A percentile compares a stretch with the other conserved stretches of the same genome.
These are phyloP conservation scores for Albizia julibrissin DNA, from an alignment of 306 rosid genomes.

Conservation along the genomic window DNA sequence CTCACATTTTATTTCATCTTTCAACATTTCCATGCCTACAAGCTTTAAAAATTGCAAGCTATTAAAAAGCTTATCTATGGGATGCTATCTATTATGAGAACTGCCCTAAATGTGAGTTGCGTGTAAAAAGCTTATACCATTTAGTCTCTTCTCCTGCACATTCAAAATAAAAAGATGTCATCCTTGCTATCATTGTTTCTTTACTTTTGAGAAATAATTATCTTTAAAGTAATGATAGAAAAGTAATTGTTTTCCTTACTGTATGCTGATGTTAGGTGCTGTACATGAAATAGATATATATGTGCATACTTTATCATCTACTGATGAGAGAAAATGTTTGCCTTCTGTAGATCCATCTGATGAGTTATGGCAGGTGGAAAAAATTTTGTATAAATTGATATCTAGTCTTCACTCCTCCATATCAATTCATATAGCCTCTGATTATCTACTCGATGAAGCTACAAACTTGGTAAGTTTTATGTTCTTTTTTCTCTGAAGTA, in stretches of 20 bases:
- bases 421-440: slow-evolving; percentile 90
- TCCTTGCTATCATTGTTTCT: slow-evolving; percentile 1
- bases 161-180: not conserved
- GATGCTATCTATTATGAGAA: slow-evolving; percentile 89
- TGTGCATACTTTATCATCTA: not conserved
- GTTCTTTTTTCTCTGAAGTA: not conserved
- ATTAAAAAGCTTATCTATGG: no score
- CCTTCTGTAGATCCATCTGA: slow-evolving; percentile 70
- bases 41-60: no score
- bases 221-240: slow-evolving; percentile 11
- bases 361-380: slow-evolving; percentile 84
- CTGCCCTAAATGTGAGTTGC: slow-evolving; percentile 88
- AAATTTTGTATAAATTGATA: slow-evolving; percentile 89
- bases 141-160: not conserved
- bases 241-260: slow-evolving; percentile 5
- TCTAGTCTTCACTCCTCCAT: slow-evolving; percentile 98
- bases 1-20: no score
- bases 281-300: slow-evolving; percentile 26
- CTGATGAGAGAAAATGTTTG: not conserved
- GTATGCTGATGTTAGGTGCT: slow-evolving; percentile 4
- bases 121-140: not conserved
- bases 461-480: slow-evolving; percentile 54
- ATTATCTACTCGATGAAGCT: slow-evolving; percentile 79
- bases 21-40: no score
- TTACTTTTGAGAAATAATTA: slow-evolving; percentile 8